Base-by-base conservation (phyloP, 2,329 filamentous ascomycete genomes). In the Microcera coccophila region DNA sequence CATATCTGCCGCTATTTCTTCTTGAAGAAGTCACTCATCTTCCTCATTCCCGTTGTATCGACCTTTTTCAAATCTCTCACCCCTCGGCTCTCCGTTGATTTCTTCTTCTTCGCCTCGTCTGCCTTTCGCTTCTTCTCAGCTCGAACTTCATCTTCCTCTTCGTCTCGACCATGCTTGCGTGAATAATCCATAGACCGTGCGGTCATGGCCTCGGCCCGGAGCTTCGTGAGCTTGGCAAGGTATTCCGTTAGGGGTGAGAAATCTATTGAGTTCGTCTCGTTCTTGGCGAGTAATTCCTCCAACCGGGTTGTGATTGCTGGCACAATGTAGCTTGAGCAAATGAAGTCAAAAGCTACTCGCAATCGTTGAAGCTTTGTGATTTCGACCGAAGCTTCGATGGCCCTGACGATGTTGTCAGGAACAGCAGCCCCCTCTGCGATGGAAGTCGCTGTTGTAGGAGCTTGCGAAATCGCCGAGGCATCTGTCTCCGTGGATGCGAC, bases 41-140 rank as follows among this genome's bases (percentile, higher is more conserved):
- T 98, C 76, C 87, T 93, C 93, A 98, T 98, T 2, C 93, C 93
- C 17, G 70, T 80, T 0, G 85, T 90, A 67, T 97, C 87, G 36
- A 90, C 91, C 70, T 97, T 98, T 63, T 86, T 86, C 59, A 98
- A 64, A 36, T 90, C 78, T 61, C 82, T 84, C 1, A 96, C 81
- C 1, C 81, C 90, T 20, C 82, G 75, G 49, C 86, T 93, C 67
- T 87, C 79, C 18, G 72, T 73, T 3, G 78, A 80, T 69, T 94
- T 90, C 64, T 81, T 84, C 69, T 84, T 86, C 45, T 95, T 90
- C 45, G 95, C 90, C 48, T 95, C 91, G 38, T 95, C 90, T 67
- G 85, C 81, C 63, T 84, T 90, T 33, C 84, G 74, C 70, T 85
- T 90, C 78, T 93, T 95, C 63, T 90, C 87, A 3, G 81, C 81